Evolutionary conservation across 169 alveolate species (phyloP), one percentile per base, ranked within the genome.

Genomic region (Plasmodium sp.): DNA sequence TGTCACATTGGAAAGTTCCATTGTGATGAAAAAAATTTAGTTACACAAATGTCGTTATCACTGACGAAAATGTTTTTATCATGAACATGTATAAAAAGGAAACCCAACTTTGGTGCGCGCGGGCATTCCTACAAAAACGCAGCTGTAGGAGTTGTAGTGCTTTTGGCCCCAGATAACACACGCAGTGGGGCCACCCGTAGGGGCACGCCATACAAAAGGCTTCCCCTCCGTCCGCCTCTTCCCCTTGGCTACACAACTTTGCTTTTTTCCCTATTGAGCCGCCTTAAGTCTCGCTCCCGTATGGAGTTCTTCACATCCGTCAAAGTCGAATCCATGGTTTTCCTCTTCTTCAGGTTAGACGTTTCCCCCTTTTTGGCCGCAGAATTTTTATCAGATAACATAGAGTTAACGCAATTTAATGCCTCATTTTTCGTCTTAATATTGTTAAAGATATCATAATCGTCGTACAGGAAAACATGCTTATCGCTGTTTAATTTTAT

Each of bases 251-350:
- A 67, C 51, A 67, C n/a, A 84, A 43, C 36, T 90, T 90, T 90
- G 83, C 91, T 90, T 67, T 58, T 90, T 31, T 90, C 94, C 62
- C 94, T 90, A 62, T 90, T 90, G 2, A 79, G 39, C 75, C 94
- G 43, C 72, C 94, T 54, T 80, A 90, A 80, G 31, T 90, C 94
- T 43, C 94, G 74, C 22, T 90, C 91, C 0, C 90, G 88, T 58
- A 90, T 45, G 6, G 94, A 62, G 36, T 90, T 80, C 54, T 22
- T 80, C 33, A 41, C 94, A 16, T 79, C 82, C 6, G 75, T 58
- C 4, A 27, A 2, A 22, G 83, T 41, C 39, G 39, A 39, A 58
- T 90, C 90, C 18, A 14, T 41, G 34, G 16, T 9, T n/a, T 90
- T 90, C 9, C 56, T 62, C 51, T 90, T 79, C 71, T 80, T 90